Conservation (phyloP, 2,329 filamentous ascomycete species). For the Fusarium redolens region DNA sequence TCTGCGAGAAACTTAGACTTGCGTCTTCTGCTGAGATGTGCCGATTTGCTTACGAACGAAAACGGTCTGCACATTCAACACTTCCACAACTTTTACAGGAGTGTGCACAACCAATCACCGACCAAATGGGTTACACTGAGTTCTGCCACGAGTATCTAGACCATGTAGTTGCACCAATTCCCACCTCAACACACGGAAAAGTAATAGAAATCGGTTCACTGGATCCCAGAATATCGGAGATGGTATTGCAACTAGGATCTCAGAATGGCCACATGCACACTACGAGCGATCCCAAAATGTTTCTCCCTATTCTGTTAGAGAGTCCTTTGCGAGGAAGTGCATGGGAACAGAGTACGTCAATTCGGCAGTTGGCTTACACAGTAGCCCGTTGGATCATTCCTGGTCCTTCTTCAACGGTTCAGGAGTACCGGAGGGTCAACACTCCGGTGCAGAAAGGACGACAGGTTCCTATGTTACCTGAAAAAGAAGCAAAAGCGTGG, state of each 20-base stretch:
- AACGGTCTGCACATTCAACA: conserved; percentile 42
- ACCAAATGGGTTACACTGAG: conserved; percentile 40
- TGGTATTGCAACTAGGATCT: conserved; percentile 48
- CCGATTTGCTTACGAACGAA: conserved; percentile 53
- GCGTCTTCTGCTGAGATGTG: conserved; percentile 43
- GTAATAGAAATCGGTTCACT: conserved; percentile 38
- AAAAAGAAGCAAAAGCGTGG: conserved; percentile 6
- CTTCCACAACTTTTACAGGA: conserved; percentile 47
- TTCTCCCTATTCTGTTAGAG: conserved; percentile 73
- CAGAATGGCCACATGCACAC: conserved; percentile 21
- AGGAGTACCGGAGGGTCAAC: conserved; percentile 54
- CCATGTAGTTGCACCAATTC: conserved; percentile 36
- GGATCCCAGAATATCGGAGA: conserved; percentile 55
- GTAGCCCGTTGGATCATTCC: conserved; percentile 49
- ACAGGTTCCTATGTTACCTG: conserved; percentile 32
- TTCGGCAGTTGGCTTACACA: conserved; percentile 67
- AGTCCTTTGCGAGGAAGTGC: conserved; percentile 65
- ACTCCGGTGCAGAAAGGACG: conserved; percentile 46
- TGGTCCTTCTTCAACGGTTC: conserved; percentile 33
- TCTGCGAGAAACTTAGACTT: conserved; percentile 57
- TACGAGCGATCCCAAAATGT: conserved; percentile 58
- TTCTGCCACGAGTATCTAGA: conserved; percentile 51
- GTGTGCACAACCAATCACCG: conserved; percentile 38
- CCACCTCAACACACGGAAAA: conserved; percentile 16
- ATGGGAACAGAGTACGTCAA: conserved; percentile 64